Conservation (phyloP, 305 asterid species). For the Fraxinus platypoda region DNA sequence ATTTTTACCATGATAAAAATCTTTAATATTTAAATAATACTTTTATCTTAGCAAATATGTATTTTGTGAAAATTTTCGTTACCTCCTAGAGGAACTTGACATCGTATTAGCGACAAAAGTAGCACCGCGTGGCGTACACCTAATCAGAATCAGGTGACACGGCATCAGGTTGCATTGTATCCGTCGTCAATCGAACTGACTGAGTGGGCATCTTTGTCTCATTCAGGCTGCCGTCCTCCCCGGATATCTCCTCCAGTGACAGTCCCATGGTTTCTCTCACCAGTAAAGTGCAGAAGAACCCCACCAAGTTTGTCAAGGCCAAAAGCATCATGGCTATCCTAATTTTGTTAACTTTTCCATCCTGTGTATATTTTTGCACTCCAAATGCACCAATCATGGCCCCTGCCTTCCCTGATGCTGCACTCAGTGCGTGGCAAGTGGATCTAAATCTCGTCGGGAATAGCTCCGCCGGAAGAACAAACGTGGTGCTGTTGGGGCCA, state of each 20-base stretch:
- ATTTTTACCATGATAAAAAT: no score
- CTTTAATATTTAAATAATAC: neutral
- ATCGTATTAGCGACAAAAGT: no score
- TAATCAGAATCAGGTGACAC: neutral
- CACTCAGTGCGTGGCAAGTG: conserved; percentile 18
- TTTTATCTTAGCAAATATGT: neutral
- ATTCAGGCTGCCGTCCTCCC: neutral
- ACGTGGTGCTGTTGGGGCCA: conserved; percentile 18
- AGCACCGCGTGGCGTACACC: neutral
- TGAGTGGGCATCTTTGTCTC: neutral
- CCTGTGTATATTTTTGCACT: neutral
- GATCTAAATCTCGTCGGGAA: conserved; percentile 22
- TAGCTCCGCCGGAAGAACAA: conserved; percentile 17
- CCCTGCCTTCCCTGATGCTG: conserved; percentile 19
- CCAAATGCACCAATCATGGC: conserved; percentile 14
- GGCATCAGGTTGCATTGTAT: neutral
- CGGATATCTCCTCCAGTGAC: neutral
- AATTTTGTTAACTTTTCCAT: neutral
- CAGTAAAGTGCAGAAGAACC: neutral
- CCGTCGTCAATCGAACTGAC: neutral
- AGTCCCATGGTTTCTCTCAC: neutral
- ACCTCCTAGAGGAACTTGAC: neutral
- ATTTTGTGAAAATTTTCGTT: neutral
- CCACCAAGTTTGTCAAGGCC: neutral
- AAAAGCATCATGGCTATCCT: neutral